Base-by-base conservation (phyloP, 345 rosid genomes). In the Acer saccharum region DNA sequence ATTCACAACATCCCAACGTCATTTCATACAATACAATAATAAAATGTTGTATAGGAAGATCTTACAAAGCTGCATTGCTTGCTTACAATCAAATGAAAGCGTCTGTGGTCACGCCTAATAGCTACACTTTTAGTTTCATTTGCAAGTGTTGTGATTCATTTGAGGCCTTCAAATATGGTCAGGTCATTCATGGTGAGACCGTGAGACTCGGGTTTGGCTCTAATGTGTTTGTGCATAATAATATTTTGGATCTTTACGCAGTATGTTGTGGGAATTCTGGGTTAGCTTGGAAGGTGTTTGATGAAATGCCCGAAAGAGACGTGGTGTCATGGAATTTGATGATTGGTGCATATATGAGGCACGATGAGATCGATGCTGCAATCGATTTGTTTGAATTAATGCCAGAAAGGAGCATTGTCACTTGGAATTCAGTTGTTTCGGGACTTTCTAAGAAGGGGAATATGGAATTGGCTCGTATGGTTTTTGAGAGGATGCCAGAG, bases 301-400 rank as follows among this genome's bases (percentile, higher is more conserved):
- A 78, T 23, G 81, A 82, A 80, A 82, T 75, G 80, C 76, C 76
- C 7, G 63, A 77, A 1, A 80, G 74, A 75, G 82, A 80, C 50
- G 64, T 77, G n/a, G 80, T 80, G 63, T 80, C 82, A 0, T 82
- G 80, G 87, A 77, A 82, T 77, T 79, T 81, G 14, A 82, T 80
- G 77, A 80, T 82, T 55, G 63, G 73, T 14, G 85, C 80, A 0
- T 77, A 48, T 23, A 69, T 80, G 72, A 75, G 41, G 13, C 65
- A 27, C 61, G 82, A 83, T 16, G 63, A 78, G 73, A 48, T 73
- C 11, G 60, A 66, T 3, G 65, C 25, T 41, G 82, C 77, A 14
- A 64, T 77, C 43, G 39, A 27, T 41, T 76, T 79, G 77, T 84
- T 84, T 77, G 80, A 84, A 32, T 73, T 20, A n/a, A 84, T 73